These are phyloP conservation scores for Diaporthe sp. DNA, from an alignment of 2,329 filamentous ascomycete genomes.

Conservation along the genomic window DNA sequence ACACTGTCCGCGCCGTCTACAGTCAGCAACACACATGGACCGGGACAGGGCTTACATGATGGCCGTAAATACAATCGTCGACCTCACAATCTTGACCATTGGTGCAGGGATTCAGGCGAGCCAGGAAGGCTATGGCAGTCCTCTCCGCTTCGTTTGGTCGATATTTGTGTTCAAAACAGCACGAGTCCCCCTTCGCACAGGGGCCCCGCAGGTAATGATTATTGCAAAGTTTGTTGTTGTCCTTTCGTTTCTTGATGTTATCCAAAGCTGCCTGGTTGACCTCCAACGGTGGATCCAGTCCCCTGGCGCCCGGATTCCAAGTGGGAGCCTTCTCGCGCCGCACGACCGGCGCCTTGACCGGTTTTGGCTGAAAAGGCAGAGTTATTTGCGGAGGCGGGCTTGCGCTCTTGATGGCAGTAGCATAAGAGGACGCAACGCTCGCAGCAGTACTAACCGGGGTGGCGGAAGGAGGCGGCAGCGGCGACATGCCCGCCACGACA, in stretches of 20 bases:
- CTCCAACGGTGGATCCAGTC: conserved; percentile 65
- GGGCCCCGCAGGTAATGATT: conserved; percentile 72
- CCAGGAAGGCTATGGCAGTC: conserved; percentile 67
- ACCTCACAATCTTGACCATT: conserved; percentile 70
- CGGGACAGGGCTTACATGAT: conserved; percentile 63
- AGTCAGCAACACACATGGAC: background rate
- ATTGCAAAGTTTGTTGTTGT: conserved; percentile 71
- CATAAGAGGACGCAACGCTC: conserved; percentile 54
- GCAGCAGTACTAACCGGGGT: conserved; percentile 43
- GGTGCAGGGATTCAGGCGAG: conserved; percentile 70
- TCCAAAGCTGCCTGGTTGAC: conserved; percentile 63
- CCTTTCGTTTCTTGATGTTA: conserved; percentile 68
- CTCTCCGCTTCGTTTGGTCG: conserved; percentile 67
- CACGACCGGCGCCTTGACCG: conserved; percentile 41
- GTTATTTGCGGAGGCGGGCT: conserved; percentile 60
- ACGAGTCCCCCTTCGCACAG: conserved; percentile 67
- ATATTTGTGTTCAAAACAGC: conserved; percentile 70
- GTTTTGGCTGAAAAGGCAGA: conserved; percentile 54
- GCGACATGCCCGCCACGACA: conserved; percentile 39
- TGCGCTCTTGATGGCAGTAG: conserved; percentile 56
- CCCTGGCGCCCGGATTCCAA: conserved; percentile 69
- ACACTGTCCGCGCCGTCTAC: background rate
- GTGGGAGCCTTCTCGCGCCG: conserved; percentile 48
- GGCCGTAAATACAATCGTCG: conserved; percentile 73
- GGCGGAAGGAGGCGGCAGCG: conserved; percentile 44